Evolutionary conservation across 2,329 filamentous ascomycete genomes (phyloP), one percentile per base, ranked within the genome.

Genomic region (Ceratocystis alfenasii): DNA sequence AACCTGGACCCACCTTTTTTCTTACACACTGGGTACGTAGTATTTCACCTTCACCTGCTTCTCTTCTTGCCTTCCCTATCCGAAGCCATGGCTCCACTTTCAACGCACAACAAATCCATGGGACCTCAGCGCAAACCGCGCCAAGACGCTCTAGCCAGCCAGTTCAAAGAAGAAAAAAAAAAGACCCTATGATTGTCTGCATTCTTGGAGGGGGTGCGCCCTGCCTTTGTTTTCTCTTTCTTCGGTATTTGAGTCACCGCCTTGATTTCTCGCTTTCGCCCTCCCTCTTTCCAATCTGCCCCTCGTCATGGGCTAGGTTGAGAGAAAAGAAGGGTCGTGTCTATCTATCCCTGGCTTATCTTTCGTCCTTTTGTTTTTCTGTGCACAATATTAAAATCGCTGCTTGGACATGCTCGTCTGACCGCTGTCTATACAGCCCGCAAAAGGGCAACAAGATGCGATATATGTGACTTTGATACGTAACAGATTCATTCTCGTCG

Each of bases 141-240:
- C 53, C 53, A 57, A 57, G 53, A 33, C 53, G 46, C 30, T 57
- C 53, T 57, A 30, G 53, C 53, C 53, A 57, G 53, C 22, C 53
- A 57, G 53, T 22, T 28, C 6, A 22, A n/a, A 7, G 28, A 30
- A n/a, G 8, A 57, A 22, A n/a, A 28, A 28, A 57, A 57, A 57
- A 2, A 25, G 50, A 57, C 50, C 50, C 50, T 15, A 57, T 28
- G 22, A 30, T n/a, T 57, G 22, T 57, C 53, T 30, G 53, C 25
- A 57, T 17, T 33, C 28, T 30, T 57, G 53, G 53, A 36, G 25
- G 3, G 53, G 17, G 46, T 7, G n/a, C 17, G 46, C 17, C 17
- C 5, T 7, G 46, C 17, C 46, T 33, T n/a, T 33, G 53, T 59
- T 59, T 33, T 59, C 53, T 36, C 28, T 20, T 50, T 53, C 53